Base-by-base conservation (phyloP, 768 basidiomycete genomes). In the Amanita fuliginea region DNA sequence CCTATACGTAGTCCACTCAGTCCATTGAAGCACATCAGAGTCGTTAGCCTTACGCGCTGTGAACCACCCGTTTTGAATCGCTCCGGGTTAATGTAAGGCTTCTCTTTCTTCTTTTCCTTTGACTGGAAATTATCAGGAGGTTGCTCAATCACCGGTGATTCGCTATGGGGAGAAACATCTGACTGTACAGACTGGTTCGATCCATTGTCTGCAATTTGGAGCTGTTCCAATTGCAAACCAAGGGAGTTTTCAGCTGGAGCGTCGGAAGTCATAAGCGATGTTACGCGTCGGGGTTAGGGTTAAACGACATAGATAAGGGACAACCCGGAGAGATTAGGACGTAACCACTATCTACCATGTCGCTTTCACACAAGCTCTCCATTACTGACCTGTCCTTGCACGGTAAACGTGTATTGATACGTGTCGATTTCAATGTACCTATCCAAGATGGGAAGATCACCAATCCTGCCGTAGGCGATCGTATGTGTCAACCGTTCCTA, bases 401-500 rank as follows among this genome's bases (percentile, higher is more conserved):
- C 56, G 84, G 73, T 60, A 91, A 87, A 67, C 86, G 88, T 55
- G 88, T 93, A 57, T 84, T 95, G 62, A 88, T 95, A 62, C 86
- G 91, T 57, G 93, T 94, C 56, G 92, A 95, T 73, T 95, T 95
- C 74, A 95, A 95, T 64, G 92, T 95, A 53, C 92, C 92, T 54
- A 83, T 90, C 69, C 78, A 84, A 59, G 85, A 90, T 62, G 86
- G 84, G 43, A 83, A 83, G 62, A 93, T 98, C 75, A 95, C 95
- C 40, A 99, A 97, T 72, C 85, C 91, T 55, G 93, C 93, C 49
- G 95, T 96, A 64, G 55, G 92, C 19, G 21, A 16, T 16, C 21
- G 8, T 24, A 46, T 10, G n/a, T 46, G 7, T 33, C 73, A 39
- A 47, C 52, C 44, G 37, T 42, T 52, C 35, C 50, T 35, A 44